These are phyloP conservation scores for Ceratocystis colombiana DNA, from an alignment of 2,329 filamentous ascomycete genomes.

Conservation along the genomic window DNA sequence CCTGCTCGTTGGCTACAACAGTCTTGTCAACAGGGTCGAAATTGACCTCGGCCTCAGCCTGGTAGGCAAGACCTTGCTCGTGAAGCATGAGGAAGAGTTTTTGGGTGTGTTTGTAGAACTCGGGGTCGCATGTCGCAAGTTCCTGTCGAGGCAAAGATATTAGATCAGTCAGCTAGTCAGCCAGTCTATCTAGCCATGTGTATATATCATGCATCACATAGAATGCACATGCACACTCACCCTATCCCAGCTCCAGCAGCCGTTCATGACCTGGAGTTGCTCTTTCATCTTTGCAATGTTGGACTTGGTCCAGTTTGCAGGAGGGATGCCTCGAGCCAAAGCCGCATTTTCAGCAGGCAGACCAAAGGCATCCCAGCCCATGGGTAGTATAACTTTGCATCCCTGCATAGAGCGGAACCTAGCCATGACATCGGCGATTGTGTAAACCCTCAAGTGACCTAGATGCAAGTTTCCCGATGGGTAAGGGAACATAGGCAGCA, in stretches of 20 bases:
- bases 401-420: constrained; percentile 67
- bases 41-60: constrained; percentile 74
- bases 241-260: constrained; percentile 70
- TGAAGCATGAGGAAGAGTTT: constrained; percentile 70
- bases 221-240: constrained; percentile 41
- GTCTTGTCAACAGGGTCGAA: constrained; percentile 85
- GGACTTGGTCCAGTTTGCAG: constrained; percentile 64
- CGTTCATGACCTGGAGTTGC: constrained; percentile 70
- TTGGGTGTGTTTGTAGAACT: constrained; percentile 85
- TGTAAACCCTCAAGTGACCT: constrained; percentile 80
- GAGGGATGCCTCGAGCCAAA: constrained; percentile 68
- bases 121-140: constrained; percentile 70
- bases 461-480: constrained; percentile 79
- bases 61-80: constrained; percentile 67
- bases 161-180: not conserved
- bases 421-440: constrained; percentile 76
- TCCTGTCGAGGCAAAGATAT: constrained; percentile 44
- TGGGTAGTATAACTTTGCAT: constrained; percentile 68
- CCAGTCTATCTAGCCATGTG: no score
- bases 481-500: constrained; percentile 89
- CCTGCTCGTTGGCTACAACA: constrained; percentile 84
- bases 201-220: no score
- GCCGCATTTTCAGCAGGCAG: constrained; percentile 86
- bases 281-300: constrained; percentile 81
- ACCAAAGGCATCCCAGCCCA: constrained; percentile 91